Evolutionary conservation across 192 early-diverging fungal genomes (phyloP).

Genomic region (Podila epigama): DNA sequence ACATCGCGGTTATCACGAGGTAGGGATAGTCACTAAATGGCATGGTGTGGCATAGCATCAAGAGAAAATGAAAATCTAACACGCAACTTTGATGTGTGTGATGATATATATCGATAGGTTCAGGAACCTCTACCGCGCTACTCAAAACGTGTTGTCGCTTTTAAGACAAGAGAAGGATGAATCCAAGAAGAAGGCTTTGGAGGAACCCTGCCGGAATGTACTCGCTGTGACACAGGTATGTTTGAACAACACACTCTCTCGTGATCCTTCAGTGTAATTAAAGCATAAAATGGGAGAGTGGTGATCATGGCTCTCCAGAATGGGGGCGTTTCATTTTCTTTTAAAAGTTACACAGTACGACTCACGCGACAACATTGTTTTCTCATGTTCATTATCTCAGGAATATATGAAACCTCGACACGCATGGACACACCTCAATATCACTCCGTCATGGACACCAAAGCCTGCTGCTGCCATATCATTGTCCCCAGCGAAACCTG

Average conservation of each 20-base stretch:
- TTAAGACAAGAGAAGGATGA: background rate
- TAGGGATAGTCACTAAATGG: no score
- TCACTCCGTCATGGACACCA: constrained; percentile 32
- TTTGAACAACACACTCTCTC: background rate
- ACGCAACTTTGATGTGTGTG: no score
- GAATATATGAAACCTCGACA: constrained; percentile 35
- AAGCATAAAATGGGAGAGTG: no score
- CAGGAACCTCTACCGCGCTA: constrained; percentile 16
- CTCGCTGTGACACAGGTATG: background rate
- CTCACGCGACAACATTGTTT: no score
- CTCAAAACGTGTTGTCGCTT: constrained; percentile 18
- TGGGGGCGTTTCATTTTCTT: no score
- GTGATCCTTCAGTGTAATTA: no score
- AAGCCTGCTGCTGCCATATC: background rate
- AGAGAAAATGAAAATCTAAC: constrained; percentile 10
- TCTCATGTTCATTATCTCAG: background rate
- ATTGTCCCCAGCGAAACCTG: no score
- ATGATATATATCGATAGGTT: no score
- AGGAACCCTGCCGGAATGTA: background rate
- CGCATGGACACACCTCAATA: constrained; percentile 1
- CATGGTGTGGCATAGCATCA: background rate
- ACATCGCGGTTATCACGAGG: background rate
- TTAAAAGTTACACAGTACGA: no score
- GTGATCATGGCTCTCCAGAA: no score
- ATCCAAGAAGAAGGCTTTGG: background rate